Base-by-base conservation (phyloP, 805 yeast species). In the Lipomyces yamadae region DNA sequence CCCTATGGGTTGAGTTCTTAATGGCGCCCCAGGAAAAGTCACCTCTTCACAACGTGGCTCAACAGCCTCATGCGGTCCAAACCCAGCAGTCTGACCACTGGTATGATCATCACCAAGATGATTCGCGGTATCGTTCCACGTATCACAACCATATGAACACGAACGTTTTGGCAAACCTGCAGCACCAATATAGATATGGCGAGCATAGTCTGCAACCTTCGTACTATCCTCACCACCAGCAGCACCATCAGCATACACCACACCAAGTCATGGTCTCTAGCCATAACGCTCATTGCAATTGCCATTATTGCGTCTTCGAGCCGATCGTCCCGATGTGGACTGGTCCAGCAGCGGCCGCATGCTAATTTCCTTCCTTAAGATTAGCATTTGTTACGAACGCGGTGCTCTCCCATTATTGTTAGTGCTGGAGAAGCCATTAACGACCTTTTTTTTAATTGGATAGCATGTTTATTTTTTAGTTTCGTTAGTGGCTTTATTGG, bases 281-380 rank as follows among this genome's bases (percentile, higher is more conserved):
- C 37, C 65, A 67, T 53, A 55, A 66, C 13, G 37, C 66, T 15
- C 68, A 64, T 32, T 62, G 68, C 37, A 61, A 58, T 35, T 67
- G 70, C 53, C 60, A 67, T 54, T 67, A 67, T 48, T 65, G 68
- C 37, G 62, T 62, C 13, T 65, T 67, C 48, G 68, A 61, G 37
- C 70, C 65, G 1, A 53, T 57, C 10, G 35, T 59, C 11, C 64
- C 64, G 11, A 32, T 58, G 15, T 65, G 66, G 66, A 7, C 60
- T 1, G 65, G 64, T 0, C 67, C 67, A 24, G 62, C 69, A 18
- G 61, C 70, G n/a, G 70, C 70, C 34, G 70, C 65, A 3, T 62
- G 66, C 56, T 67, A 50, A 57, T 2, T 35, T 4, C 10, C n/a
- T 42, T 39, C 45, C 60, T 15, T 56, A 52, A 24, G 10, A 39